Evolutionary conservation across 2,329 filamentous ascomycete species (phyloP).

Genomic region (Fusarium pilosicola): DNA sequence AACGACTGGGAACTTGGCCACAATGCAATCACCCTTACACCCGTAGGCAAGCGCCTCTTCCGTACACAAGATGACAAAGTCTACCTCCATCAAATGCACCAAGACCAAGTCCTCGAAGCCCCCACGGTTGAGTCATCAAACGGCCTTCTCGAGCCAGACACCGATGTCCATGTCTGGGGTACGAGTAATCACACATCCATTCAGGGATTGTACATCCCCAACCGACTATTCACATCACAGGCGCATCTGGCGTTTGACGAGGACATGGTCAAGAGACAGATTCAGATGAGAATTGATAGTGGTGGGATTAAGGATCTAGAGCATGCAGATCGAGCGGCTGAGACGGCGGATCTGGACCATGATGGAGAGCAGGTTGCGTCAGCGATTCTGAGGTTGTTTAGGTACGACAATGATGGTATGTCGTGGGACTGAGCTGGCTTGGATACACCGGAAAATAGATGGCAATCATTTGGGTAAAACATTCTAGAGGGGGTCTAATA

Average conservation of each 20-base stretch:
- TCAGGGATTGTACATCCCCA: constrained; percentile 77
- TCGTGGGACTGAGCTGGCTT: constrained; percentile 16
- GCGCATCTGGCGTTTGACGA: constrained; percentile 82
- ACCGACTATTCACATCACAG: constrained; percentile 76
- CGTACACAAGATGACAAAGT: constrained; percentile 60
- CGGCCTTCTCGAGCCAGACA: constrained; percentile 51
- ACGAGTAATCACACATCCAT: constrained; percentile 72
- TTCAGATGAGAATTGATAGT: constrained; percentile 67
- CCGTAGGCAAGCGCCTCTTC: constrained; percentile 75
- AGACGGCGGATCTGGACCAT: constrained; percentile 70
- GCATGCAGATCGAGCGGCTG: constrained; percentile 69
- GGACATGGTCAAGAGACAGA: constrained; percentile 72
- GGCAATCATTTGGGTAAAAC: neutral
- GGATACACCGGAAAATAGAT: neutral
- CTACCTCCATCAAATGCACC: constrained; percentile 82
- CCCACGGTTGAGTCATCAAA: constrained; percentile 61
- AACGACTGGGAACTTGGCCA: constrained; percentile 80
- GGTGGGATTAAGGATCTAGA: constrained; percentile 71
- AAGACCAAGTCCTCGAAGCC: constrained; percentile 73
- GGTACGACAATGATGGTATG: constrained; percentile 58
- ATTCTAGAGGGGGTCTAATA: neutral
- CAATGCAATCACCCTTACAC: constrained; percentile 69
- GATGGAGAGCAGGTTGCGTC: constrained; percentile 75
- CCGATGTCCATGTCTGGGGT: constrained; percentile 66
- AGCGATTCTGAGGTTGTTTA: constrained; percentile 71